A percentile compares a stretch with the other conserved stretches of the same genome.
Evolutionary conservation across 176 grass and related monocot species (phyloP).

Genomic region (Oryza meridionalis): DNA sequence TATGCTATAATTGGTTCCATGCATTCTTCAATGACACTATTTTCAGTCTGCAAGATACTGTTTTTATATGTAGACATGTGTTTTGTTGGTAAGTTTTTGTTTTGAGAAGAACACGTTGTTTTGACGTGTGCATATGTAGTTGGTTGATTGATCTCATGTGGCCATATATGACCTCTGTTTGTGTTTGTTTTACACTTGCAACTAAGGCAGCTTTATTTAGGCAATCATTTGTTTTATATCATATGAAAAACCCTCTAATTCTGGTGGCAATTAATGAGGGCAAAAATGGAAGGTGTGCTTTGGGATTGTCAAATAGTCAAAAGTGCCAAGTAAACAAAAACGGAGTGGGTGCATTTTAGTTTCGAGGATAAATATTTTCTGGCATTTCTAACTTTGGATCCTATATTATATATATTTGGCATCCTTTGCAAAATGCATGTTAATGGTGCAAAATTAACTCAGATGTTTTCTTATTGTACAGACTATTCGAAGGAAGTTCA

Average conservation of each 20-base stretch:
- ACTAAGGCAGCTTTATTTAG: neutral
- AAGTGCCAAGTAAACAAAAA: neutral
- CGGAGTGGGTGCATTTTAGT: neutral
- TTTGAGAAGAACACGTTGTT: neutral
- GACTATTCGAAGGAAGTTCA: conserved; percentile 73
- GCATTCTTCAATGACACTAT: conserved; percentile 13
- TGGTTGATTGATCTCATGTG: neutral
- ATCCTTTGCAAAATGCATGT: neutral
- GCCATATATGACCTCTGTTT: neutral
- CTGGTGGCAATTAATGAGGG: neutral
- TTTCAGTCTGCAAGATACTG: neutral
- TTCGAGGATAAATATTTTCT: neutral
- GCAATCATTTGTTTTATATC: neutral
- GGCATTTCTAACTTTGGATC: neutral
- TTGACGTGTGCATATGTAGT: neutral
- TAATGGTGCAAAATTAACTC: conserved; percentile 15
- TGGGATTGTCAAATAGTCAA: neutral
- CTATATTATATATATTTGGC: neutral
- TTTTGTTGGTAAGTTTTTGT: neutral
- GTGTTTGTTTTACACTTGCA: neutral
- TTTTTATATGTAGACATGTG: neutral
- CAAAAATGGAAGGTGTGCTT: neutral
- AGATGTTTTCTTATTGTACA: conserved; percentile 37
- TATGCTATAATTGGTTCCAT: conserved; percentile 16
- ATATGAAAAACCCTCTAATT: neutral